phyloP scores from a whole-genome alignment of 768 basidiomycete genomes.

The Pleurotus salmoneostramineus region DNA sequence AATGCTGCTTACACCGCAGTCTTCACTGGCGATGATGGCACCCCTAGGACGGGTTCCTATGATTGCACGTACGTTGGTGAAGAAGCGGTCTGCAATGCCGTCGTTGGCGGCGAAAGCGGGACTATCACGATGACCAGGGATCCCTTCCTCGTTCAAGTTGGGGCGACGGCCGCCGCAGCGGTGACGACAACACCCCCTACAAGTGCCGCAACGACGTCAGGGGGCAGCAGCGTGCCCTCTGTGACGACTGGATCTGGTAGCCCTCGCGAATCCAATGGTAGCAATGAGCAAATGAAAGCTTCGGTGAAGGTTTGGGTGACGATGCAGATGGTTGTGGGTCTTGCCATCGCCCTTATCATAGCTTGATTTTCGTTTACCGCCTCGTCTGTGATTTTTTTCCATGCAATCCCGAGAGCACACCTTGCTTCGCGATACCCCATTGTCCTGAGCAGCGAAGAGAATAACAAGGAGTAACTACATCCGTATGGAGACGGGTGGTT shows the following conservation, averaged over 20 bases:
- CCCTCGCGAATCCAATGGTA: neutral
- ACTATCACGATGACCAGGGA: neutral
- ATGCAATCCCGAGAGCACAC: no score
- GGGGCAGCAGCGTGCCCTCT: neutral
- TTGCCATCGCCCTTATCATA: neutral
- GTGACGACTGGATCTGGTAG: neutral
- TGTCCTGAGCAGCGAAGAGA: no score
- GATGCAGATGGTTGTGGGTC: neutral
- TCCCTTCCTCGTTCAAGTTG: conserved; percentile 3
- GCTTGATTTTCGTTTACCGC: neutral
- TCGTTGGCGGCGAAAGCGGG: neutral
- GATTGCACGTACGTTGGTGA: neutral
- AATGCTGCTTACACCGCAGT: neutral
- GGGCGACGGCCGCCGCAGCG: neutral
- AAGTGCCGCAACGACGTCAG: neutral
- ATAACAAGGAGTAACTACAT: no score
- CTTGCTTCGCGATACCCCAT: no score
- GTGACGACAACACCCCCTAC: neutral
- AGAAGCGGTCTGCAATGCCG: neutral
- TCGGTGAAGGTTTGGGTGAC: neutral
- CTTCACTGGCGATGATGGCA: neutral
- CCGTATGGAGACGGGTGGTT: neutral
- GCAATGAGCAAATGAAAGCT: neutral
- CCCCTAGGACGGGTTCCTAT: neutral
- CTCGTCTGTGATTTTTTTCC: neutral